A percentile compares a stretch with the other conserved stretches of the same genome.
Evolutionary conservation across 495 filamentous ascomycete genomes (phyloP).

Genomic region (Trypethelium eluteriae): DNA sequence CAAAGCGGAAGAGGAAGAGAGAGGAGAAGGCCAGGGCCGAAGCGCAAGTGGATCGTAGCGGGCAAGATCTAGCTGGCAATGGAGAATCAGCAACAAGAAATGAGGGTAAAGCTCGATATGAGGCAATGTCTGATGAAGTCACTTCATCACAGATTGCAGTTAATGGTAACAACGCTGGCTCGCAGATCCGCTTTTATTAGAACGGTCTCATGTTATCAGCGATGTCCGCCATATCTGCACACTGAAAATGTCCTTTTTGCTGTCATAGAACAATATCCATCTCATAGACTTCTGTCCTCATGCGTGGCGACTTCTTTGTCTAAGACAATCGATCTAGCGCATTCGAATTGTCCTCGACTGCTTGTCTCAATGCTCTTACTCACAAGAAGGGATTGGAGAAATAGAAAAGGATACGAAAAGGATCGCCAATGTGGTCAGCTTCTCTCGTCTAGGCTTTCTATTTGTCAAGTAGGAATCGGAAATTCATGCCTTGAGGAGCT

Average conservation of each 20-base stretch:
- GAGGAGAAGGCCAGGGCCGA: slow-evolving; percentile 18
- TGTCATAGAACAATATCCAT: neutral
- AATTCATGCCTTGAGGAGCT: too few relatives aligned
- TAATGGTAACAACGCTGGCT: neutral
- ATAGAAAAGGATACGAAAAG: too few relatives aligned
- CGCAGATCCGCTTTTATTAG: neutral
- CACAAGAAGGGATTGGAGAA: too few relatives aligned
- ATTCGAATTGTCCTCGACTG: too few relatives aligned
- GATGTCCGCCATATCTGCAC: neutral
- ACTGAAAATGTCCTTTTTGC: neutral
- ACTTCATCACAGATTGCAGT: neutral
- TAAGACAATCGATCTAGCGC: too few relatives aligned
- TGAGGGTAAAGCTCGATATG: neutral
- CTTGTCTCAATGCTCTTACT: too few relatives aligned
- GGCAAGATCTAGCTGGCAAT: neutral
- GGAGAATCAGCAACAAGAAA: neutral
- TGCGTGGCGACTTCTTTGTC: too few relatives aligned
- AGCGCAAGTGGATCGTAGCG: neutral
- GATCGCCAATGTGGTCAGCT: too few relatives aligned
- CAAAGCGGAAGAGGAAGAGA: slow-evolving; percentile 35
- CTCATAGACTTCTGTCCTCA: too few relatives aligned
- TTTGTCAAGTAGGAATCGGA: too few relatives aligned
- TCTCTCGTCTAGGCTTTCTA: too few relatives aligned
- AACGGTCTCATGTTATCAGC: neutral
- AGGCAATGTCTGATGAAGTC: neutral